phyloP scores from a whole-genome alignment of 306 rosid species.

The Adenanthera pavonina region DNA sequence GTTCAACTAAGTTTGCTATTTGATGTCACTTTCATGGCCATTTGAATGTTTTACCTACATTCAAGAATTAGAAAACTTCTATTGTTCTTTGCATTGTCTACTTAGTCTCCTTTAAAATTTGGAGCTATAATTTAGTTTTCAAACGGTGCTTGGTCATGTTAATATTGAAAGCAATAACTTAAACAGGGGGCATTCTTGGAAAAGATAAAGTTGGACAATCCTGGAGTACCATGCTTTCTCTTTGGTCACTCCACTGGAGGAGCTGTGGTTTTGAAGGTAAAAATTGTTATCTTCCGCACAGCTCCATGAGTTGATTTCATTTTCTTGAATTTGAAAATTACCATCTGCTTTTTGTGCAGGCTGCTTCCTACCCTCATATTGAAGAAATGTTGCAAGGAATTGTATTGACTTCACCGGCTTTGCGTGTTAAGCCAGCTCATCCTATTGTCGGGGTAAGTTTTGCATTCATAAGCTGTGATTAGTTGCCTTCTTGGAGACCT shows the following conservation, averaged over 20 bases:
- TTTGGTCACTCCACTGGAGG: slow-evolving; percentile 99
- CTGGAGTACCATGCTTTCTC: slow-evolving; percentile 93
- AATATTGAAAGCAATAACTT: slow-evolving; percentile 11
- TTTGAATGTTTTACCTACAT: neutral
- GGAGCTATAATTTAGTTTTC: neutral
- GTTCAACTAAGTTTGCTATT: slow-evolving; percentile 4
- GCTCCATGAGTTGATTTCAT: slow-evolving; percentile 11
- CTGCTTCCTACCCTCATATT: slow-evolving; percentile 63
- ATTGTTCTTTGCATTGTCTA: slow-evolving; percentile 13
- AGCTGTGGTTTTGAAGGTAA: slow-evolving; percentile 91
- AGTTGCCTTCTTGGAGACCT: neutral
- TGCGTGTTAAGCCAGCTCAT: slow-evolving; percentile 94
- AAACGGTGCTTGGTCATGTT: slow-evolving; percentile 27
- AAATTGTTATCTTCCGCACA: slow-evolving; percentile 27
- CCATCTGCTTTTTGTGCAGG: slow-evolving; percentile 52
- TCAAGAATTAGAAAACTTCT: neutral
- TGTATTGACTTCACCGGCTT: slow-evolving; percentile 91
- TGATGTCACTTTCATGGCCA: slow-evolving; percentile 2
- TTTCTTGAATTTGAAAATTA: neutral
- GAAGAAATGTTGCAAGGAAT: slow-evolving; percentile 83
- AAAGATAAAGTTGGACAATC: slow-evolving; percentile 82
- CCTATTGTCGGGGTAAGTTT: slow-evolving; percentile 87
- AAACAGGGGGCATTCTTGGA: slow-evolving; percentile 88
- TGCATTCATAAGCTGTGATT: slow-evolving; percentile 17
- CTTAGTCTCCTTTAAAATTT: neutral